Base-by-base conservation (phyloP, 371 early-diverging fungal genomes). In the Mucor velutinosus region DNA sequence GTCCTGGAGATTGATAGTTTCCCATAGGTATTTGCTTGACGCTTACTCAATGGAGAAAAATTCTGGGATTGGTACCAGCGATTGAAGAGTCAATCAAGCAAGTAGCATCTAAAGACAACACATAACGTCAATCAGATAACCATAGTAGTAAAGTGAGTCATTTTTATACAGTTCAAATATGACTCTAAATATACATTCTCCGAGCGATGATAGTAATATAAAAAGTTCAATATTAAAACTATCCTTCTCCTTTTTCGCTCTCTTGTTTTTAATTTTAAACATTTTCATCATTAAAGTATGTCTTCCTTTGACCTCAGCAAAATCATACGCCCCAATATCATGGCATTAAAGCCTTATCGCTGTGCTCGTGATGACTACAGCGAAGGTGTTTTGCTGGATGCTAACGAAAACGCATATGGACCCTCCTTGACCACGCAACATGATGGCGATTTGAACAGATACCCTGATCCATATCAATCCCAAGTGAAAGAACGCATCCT, bases 301-400 rank as follows among this genome's bases (percentile, higher is more conserved):
- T 43, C 82, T 75, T 75, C 72, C 76, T 96, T 96, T 73, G 83
- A 84, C 45, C 84, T 96, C 71, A 76, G 89, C 66, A 81, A 81
- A 61, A 78, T 93, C 30, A 92, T 96, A 55, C 90, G 99, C n/a
- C 97, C 96, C 60, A 98, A 98, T 75, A 97, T 98, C 77, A 85
- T 90, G 67, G 82, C 88, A 33, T 86, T 98, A 29, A 86, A 90
- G 73, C 97, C 99, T 17, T 99, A 99, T 78, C 90, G 97, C 61
- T 97, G 97, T 76, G 99, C 99, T 19, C 90, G 99, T 62, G 98
- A 98, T 72, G 98, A 98, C 81, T 98, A 94, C 75, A 89, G 86
- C 58, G 75, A 78, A 10, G 99, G 99, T 47, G 90, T 98, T 41
- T 86, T 99, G 37, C 87, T 99, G 23, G 98, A 99, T 74, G 99